Conservation (phyloP, 768 basidiomycete species). For the Steccherinum ochraceum region DNA sequence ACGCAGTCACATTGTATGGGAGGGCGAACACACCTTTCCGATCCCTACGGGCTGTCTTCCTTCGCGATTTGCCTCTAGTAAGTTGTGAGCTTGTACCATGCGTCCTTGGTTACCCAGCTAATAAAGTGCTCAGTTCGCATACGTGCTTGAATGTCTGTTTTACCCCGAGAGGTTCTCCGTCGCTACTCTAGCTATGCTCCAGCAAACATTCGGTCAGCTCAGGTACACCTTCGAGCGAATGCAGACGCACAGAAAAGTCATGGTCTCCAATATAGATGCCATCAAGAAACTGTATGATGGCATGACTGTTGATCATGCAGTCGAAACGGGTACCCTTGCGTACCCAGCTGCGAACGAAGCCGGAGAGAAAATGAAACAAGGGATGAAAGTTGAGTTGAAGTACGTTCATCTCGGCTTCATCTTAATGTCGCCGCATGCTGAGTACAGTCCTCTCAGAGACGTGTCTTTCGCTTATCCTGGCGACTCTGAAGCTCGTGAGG, state of each 20-base stretch:
- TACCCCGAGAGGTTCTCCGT: constrained; percentile 1
- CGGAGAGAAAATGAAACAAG: not conserved
- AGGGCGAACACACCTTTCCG: too few relatives aligned
- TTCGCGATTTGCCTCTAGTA: too few relatives aligned
- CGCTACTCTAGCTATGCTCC: constrained; percentile 2
- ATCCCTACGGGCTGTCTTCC: too few relatives aligned
- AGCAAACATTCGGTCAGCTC: not conserved
- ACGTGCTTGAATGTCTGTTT: not conserved
- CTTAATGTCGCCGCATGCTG: not conserved
- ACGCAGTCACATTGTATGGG: too few relatives aligned
- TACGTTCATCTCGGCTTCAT: not conserved
- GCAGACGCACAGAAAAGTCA: too few relatives aligned
- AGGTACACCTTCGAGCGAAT: not conserved
- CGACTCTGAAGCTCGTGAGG: constrained; percentile 20
- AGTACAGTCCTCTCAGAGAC: constrained; percentile 29
- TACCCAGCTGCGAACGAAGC: not conserved
- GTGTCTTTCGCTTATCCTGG: constrained; percentile 48
- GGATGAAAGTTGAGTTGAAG: not conserved
- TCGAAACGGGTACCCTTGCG: not conserved
- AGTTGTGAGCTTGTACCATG: too few relatives aligned
- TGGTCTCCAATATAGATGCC: too few relatives aligned
- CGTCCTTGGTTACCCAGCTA: too few relatives aligned
- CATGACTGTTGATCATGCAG: not conserved
- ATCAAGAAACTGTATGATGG: not conserved
- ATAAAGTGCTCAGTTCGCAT: not conserved